These are phyloP conservation scores for Prinsepia uniflora DNA, from an alignment of 306 rosid genomes.

Conservation along the genomic window DNA sequence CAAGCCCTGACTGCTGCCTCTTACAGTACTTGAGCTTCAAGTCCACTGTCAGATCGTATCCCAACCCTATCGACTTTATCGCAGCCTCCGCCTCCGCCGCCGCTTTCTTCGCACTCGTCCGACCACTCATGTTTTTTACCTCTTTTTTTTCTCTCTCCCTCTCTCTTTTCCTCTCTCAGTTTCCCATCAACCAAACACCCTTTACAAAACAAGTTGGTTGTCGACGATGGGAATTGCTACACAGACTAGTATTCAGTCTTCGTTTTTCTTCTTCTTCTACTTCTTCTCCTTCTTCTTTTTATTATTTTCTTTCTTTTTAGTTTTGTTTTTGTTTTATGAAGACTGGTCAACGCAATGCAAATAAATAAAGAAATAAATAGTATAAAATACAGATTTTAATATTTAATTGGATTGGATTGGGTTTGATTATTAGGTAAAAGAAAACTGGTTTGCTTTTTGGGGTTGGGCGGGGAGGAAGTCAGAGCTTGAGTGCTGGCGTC, in stretches of 20 bases:
- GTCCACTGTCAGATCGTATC: constrained; percentile 64
- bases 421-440: not conserved
- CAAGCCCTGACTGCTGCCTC: not conserved
- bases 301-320: not conserved
- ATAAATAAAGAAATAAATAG: too few relatives aligned
- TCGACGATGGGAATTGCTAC: not conserved
- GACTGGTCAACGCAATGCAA: not conserved
- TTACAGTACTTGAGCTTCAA: constrained; percentile 62
- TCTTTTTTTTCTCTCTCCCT: not conserved
- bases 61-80: constrained; percentile 49
- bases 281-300: not conserved
- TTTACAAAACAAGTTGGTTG: not conserved
- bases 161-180: not conserved
- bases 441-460: not conserved
- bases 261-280: not conserved
- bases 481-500: constrained; percentile 23
- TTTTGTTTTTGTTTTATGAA: not conserved
- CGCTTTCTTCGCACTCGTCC: constrained; percentile 20
- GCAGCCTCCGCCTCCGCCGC: constrained; percentile 41
- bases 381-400: not conserved
- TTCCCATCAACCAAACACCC: not conserved
- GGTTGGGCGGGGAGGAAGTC: not conserved
- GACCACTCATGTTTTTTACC: constrained; percentile 12
- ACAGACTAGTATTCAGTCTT: not conserved
- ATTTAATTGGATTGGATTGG: too few relatives aligned